These are phyloP conservation scores for Wickerhamiella allomyrinae DNA, from an alignment of 805 yeast species.

Conservation along the genomic window DNA sequence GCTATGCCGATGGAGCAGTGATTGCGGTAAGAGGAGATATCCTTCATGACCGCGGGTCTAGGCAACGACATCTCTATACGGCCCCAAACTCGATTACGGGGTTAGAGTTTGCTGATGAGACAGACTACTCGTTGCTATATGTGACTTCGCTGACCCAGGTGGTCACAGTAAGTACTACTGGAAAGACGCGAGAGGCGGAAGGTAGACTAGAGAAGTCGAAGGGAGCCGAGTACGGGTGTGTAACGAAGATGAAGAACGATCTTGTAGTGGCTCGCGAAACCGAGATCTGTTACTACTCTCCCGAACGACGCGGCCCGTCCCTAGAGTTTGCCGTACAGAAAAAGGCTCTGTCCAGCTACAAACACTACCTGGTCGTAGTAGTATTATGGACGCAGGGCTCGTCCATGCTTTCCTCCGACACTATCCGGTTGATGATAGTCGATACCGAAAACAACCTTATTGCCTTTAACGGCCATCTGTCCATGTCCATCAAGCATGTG, in stretches of 20 bases:
- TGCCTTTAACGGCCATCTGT: constrained; percentile 53
- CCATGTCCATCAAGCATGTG: constrained; percentile 46
- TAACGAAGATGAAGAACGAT: constrained; percentile 30
- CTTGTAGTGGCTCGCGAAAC: constrained; percentile 53
- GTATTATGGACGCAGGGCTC: constrained; percentile 5
- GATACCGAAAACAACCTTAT: constrained; percentile 59
- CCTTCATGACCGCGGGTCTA: constrained; percentile 73
- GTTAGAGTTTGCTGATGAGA: constrained; percentile 37
- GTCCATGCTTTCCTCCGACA: constrained; percentile 18
- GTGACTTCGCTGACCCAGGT: constrained; percentile 65
- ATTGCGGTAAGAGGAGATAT: constrained; percentile 77
- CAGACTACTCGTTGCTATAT: constrained; percentile 29
- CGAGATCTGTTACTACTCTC: constrained; percentile 46
- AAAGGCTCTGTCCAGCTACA: constrained; percentile 33
- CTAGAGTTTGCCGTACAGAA: constrained; percentile 45
- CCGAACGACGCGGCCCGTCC: constrained; percentile 27
- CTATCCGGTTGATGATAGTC: constrained; percentile 48
- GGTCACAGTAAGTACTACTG: constrained; percentile 59
- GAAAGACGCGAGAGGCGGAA: constrained; percentile 53
- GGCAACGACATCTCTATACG: constrained; percentile 68
- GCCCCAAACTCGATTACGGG: constrained; percentile 67
- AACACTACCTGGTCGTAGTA: constrained; percentile 41
- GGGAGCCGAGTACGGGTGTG: constrained; percentile 36
- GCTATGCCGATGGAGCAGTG: constrained; percentile 75
- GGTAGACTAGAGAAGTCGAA: constrained; percentile 29